Base-by-base conservation (phyloP, 2,329 filamentous ascomycete species). In the Dactylellina sp. region DNA sequence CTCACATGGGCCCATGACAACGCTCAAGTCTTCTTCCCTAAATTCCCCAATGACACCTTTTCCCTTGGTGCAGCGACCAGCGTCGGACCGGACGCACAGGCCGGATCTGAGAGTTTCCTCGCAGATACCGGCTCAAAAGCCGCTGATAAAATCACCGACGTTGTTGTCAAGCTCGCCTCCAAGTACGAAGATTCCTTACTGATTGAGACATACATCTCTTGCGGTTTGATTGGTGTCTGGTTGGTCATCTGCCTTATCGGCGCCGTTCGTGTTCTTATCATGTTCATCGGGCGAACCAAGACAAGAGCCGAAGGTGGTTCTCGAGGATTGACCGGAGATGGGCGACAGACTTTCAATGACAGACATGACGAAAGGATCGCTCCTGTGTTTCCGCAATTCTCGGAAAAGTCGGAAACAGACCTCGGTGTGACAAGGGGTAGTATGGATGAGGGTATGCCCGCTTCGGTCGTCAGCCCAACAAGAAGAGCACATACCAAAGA, bases 1-100 rank as follows among this genome's bases (percentile, higher is more conserved):
- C 85, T 98, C n/a, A 96, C 91, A 0, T 99, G 94, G 94, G 91
- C 97, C 9, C 87, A 91, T 78, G 89, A 98, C 77, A 84, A 98
- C 80, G 92, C 95, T 2, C 87, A 95, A 75, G 86, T 99, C 77
- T 84, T 87, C 71, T 90, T 99, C 77, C 95, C 95, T 0, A 82
- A 87, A 60, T 88, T 98, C 74, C 84, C 87, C 24, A 89, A 91
- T 78, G 86, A 97, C 80, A 91, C 91, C 0, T 96, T 98, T 82
- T 94, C 91, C 70, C 83, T 89, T 60, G 93, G 93, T 44, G 91
- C 93, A 64, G 83, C 87, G 32, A 84, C 85, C 49, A 86, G 85
- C 39, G 82, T 89, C 70, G 80, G 82, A 5, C 86, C 86, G 61
- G 87, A 90, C 76, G 83, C 84, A 9, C 78, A 79, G 7, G 47